Evolutionary conservation across 352 stramenopile species (phyloP).

Genomic region (Globisporangium apiculatum): DNA sequence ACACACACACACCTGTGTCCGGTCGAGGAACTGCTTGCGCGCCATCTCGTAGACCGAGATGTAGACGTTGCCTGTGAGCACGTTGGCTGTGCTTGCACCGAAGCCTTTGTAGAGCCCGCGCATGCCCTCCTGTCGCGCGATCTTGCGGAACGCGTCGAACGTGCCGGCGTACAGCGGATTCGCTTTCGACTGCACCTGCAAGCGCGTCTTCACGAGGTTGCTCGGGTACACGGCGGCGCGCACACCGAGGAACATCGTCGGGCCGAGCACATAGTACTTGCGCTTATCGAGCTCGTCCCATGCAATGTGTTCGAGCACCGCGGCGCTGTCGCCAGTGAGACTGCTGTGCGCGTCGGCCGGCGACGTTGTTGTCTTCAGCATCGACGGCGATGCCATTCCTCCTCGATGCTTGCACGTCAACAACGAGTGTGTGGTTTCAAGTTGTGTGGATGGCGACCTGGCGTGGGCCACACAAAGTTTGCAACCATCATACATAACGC

Average conservation of each 20-base stretch:
- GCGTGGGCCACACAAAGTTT: no score
- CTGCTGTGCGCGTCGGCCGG: neutral
- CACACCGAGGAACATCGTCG: slow-evolving; percentile 76
- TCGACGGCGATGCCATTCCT: neutral
- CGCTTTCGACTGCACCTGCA: slow-evolving; percentile 76
- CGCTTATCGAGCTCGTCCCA: slow-evolving; percentile 88
- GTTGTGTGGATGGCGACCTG: no score
- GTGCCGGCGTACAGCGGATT: slow-evolving; percentile 73
- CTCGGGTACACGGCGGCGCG: slow-evolving; percentile 81
- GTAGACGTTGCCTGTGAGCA: slow-evolving; percentile 86
- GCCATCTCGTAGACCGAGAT: slow-evolving; percentile 85
- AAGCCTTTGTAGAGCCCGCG: slow-evolving; percentile 85
- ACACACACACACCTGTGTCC: slow-evolving; percentile 28
- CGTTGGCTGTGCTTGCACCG: slow-evolving; percentile 77
- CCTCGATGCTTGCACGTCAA: no score
- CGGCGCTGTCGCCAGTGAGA: slow-evolving; percentile 2
- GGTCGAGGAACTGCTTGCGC: slow-evolving; percentile 58
- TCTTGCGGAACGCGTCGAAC: slow-evolving; percentile 81
- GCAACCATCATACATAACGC: no score
- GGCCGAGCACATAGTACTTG: slow-evolving; percentile 81
- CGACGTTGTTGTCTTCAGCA: neutral
- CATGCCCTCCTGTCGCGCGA: slow-evolving; percentile 66
- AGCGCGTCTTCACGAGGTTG: slow-evolving; percentile 84
- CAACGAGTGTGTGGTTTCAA: no score
- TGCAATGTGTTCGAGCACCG: slow-evolving; percentile 68